Conservation (phyloP, 1,284 basidiomycete genomes). For the Ganoderma boninense region DNA sequence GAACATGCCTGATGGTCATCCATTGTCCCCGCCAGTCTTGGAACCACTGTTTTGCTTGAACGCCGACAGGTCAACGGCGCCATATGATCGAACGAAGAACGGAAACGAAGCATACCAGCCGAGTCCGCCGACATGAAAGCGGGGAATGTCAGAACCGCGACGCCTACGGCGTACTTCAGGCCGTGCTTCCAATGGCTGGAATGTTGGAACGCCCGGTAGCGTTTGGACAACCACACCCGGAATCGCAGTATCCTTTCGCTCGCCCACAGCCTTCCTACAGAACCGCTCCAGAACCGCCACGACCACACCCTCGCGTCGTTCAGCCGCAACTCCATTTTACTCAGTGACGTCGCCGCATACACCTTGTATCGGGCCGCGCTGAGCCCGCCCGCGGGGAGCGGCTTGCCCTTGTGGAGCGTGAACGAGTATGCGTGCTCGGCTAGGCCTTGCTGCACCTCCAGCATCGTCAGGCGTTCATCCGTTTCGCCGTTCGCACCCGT, state of each 20-base stretch:
- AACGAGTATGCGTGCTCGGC: constrained; percentile 33
- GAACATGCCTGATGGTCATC: constrained; percentile 52
- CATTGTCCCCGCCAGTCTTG: constrained; percentile 51
- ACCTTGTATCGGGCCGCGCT: constrained; percentile 20
- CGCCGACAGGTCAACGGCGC: background rate
- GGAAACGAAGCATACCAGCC: constrained; percentile 40
- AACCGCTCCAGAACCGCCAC: constrained; percentile 21
- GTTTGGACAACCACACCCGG: constrained; percentile 47
- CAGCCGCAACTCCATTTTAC: constrained; percentile 21
- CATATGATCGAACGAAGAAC: background rate
- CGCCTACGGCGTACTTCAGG: constrained; percentile 55
- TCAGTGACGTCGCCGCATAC: constrained; percentile 17
- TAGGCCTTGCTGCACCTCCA: constrained; percentile 42
- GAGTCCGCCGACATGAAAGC: constrained; percentile 51
- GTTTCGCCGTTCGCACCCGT: constrained; percentile 20
- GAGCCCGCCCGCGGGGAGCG: constrained; percentile 26
- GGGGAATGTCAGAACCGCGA: constrained; percentile 52
- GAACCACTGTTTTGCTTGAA: constrained; percentile 52
- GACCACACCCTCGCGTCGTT: constrained; percentile 17
- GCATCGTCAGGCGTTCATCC: constrained; percentile 35
- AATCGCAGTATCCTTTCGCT: constrained; percentile 41
- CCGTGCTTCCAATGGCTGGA: constrained; percentile 57
- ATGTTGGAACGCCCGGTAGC: constrained; percentile 44
- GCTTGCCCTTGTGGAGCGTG: constrained; percentile 26
- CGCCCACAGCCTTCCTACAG: constrained; percentile 44